These are phyloP conservation scores for Erodium maritimum DNA, from an alignment of 345 rosid species.

Conservation along the genomic window DNA sequence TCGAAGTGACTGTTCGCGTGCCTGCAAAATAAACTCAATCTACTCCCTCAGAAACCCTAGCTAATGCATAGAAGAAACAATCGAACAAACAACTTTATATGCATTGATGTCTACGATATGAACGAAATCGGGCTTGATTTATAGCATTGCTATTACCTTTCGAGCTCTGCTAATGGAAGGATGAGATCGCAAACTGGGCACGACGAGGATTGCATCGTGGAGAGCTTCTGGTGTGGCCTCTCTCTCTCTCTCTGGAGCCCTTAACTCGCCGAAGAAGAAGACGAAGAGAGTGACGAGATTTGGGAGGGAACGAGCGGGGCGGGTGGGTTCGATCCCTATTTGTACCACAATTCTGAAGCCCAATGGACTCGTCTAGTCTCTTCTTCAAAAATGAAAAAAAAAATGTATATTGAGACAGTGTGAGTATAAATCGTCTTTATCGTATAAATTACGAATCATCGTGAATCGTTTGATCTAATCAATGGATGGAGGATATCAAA, in stretches of 20 bases:
- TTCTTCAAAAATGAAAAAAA: too few relatives aligned
- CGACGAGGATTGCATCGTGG: slow-evolving; percentile 8
- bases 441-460: too few relatives aligned
- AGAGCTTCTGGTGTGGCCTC: not conserved
- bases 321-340: too few relatives aligned
- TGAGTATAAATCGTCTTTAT: too few relatives aligned
- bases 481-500: too few relatives aligned
- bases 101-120: not conserved
- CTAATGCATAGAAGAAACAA: too few relatives aligned
- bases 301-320: too few relatives aligned
- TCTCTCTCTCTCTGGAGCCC: not conserved
- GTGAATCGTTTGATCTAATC: too few relatives aligned
- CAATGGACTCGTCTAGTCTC: too few relatives aligned
- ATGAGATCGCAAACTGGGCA: slow-evolving; percentile 51
- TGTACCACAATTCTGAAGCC: too few relatives aligned
- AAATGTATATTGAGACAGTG: too few relatives aligned
- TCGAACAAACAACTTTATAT: not conserved
- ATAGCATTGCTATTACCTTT: slow-evolving; percentile 26
- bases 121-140: not conserved
- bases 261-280: slow-evolving; percentile 1
- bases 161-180: slow-evolving; percentile 30
- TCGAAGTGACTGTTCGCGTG: slow-evolving; percentile 72
- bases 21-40: slow-evolving; percentile 16
- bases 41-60: not conserved
- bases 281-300: not conserved